phyloP scores from a whole-genome alignment of 2,329 filamentous ascomycete species.

The Exophiala aquamarina region DNA sequence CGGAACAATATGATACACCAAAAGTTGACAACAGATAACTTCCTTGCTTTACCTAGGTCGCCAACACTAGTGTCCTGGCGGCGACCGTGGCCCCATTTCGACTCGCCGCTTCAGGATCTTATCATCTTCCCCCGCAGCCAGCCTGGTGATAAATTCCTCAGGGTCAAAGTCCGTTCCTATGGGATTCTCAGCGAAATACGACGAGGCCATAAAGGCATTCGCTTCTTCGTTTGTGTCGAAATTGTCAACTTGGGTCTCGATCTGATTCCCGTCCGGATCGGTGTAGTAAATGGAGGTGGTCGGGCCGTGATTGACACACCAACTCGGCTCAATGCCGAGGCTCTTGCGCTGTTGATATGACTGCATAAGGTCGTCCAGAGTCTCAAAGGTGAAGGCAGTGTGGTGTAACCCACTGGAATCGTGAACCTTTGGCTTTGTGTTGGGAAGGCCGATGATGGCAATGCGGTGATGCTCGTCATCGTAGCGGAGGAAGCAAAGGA shows the following conservation, averaged over 20 bases:
- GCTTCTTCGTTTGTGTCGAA: constrained; percentile 28
- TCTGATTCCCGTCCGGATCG: constrained; percentile 50
- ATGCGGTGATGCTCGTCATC: constrained; percentile 40
- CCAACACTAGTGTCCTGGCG: too few relatives aligned
- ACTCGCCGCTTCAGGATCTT: constrained; percentile 1
- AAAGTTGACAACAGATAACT: too few relatives aligned
- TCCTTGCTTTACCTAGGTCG: too few relatives aligned
- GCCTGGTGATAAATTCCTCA: constrained; percentile 6
- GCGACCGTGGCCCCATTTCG: constrained; percentile 6
- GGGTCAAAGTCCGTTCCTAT: constrained; percentile 14
- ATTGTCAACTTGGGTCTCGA: constrained; percentile 51
- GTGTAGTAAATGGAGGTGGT: constrained; percentile 50
- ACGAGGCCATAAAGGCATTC: constrained; percentile 5
- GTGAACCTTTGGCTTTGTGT: constrained; percentile 18
- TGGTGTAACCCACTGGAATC: constrained; percentile 40
- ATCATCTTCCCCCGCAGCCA: neutral
- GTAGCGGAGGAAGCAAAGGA: constrained; percentile 7
- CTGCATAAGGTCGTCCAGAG: constrained; percentile 35
- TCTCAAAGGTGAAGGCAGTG: constrained; percentile 42
- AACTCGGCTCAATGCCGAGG: constrained; percentile 33
- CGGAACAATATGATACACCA: too few relatives aligned
- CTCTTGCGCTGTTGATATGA: constrained; percentile 36
- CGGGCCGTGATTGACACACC: constrained; percentile 50
- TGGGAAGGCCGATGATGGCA: constrained; percentile 37
- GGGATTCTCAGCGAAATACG: constrained; percentile 8